Evolutionary conservation across 1,284 basidiomycete species (phyloP).

Genomic region (Leccinum huronense): DNA sequence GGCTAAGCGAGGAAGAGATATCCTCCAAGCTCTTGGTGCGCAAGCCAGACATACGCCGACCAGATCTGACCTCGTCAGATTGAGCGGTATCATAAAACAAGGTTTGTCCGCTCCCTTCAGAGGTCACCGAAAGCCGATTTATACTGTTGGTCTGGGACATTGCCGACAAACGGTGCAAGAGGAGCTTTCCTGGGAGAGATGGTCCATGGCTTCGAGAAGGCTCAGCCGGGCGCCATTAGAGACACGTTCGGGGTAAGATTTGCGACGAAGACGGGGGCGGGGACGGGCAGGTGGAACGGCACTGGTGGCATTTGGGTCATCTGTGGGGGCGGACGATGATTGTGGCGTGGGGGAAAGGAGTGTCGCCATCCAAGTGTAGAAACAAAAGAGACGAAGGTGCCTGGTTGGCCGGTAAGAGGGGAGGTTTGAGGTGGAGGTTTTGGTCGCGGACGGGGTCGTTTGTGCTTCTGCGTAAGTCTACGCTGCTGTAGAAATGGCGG

Average conservation of each 20-base stretch:
- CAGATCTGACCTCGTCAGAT: constrained; percentile 5
- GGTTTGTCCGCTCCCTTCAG: constrained; percentile 30
- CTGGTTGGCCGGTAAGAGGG: too few species aligned
- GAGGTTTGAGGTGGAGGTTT: constrained; percentile 21
- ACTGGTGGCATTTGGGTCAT: background rate
- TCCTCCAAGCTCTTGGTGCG: constrained; percentile 31
- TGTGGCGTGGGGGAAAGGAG: background rate
- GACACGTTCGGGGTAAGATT: constrained; percentile 30
- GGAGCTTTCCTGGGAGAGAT: constrained; percentile 24
- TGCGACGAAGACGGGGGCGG: constrained; percentile 21
- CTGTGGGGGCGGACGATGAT: background rate
- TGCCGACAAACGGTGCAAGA: constrained; percentile 16
- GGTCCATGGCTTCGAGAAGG: constrained; percentile 33
- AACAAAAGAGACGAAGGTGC: constrained; percentile 28
- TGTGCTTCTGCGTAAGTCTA: constrained; percentile 11
- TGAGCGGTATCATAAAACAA: constrained; percentile 27
- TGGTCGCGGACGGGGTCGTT: constrained; percentile 20
- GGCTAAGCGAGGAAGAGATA: constrained; percentile 20
- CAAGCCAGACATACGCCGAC: constrained; percentile 2
- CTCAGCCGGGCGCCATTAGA: constrained; percentile 27
- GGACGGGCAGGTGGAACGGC: constrained; percentile 19
- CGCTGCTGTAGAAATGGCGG: background rate
- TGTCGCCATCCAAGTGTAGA: constrained; percentile 22
- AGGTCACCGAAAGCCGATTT: constrained; percentile 25
- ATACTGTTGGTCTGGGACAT: constrained; percentile 11